These are phyloP conservation scores for Phyllosticta citriasiana DNA, from an alignment of 2,329 filamentous ascomycete genomes.

Conservation along the genomic window DNA sequence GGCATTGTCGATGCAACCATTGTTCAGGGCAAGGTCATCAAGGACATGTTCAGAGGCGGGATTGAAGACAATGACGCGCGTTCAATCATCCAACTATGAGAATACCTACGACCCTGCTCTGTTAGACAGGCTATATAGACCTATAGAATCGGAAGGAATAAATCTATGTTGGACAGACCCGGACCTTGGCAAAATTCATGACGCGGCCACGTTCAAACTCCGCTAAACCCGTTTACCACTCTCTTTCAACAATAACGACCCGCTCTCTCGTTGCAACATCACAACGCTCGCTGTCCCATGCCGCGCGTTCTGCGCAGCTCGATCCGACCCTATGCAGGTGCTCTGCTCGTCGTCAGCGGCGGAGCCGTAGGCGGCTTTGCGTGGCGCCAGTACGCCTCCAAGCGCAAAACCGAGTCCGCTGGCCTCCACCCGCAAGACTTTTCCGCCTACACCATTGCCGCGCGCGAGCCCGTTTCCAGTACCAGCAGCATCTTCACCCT, in stretches of 20 bases:
- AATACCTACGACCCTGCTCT: neutral
- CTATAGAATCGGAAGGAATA: neutral
- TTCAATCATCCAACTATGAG: conserved; percentile 1
- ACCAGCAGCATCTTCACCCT: conserved; percentile 62
- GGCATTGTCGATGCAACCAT: conserved; percentile 66
- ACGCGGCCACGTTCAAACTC: neutral
- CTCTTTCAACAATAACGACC: neutral
- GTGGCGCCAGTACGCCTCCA: conserved; percentile 22
- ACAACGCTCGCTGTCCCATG: neutral
- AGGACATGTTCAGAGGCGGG: conserved; percentile 62
- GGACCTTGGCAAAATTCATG: neutral
- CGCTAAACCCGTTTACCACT: neutral
- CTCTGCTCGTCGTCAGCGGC: conserved; percentile 23
- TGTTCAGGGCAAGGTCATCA: conserved; percentile 54
- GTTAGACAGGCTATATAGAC: neutral
- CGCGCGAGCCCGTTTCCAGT: conserved; percentile 53
- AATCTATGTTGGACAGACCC: neutral
- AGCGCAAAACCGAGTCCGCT: conserved; percentile 6
- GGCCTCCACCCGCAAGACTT: conserved; percentile 51
- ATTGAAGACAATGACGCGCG: conserved; percentile 34
- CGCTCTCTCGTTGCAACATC: neutral
- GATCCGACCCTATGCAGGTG: conserved; percentile 19
- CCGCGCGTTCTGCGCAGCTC: conserved; percentile 12
- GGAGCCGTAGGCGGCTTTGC: conserved; percentile 25
- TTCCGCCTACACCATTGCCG: conserved; percentile 54